Conservation (phyloP, 352 stramenopile species). For the Pythium brachiatum region DNA sequence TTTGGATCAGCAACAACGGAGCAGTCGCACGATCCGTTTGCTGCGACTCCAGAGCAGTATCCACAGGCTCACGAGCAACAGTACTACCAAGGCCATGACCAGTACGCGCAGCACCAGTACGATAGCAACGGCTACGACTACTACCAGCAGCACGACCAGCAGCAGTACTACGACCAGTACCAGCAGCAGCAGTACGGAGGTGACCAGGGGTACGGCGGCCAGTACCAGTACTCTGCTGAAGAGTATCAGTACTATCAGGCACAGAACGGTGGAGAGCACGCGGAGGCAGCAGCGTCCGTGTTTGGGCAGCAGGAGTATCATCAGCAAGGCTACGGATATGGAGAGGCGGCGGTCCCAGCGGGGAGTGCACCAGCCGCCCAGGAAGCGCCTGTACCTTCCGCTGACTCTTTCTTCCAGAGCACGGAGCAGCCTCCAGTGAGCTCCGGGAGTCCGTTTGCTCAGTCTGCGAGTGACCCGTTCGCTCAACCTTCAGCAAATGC, state of each 20-base stretch:
- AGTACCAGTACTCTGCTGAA: slow-evolving; percentile 22
- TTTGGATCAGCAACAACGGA: neutral
- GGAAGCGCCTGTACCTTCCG: neutral
- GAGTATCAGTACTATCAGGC: slow-evolving; percentile 21
- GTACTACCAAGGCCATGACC: slow-evolving; percentile 6
- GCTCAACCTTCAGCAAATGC: neutral
- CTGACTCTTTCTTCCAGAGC: slow-evolving; percentile 30
- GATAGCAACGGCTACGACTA: neutral
- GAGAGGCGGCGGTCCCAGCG: neutral
- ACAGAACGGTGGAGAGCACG: slow-evolving; percentile 1
- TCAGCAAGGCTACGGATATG: neutral
- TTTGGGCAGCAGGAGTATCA: neutral
- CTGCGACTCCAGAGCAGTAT: slow-evolving; percentile 1
- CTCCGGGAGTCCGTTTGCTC: slow-evolving; percentile 2
- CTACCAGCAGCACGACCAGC: slow-evolving; percentile 5
- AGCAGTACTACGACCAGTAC: slow-evolving; percentile 14
- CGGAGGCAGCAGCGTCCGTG: neutral
- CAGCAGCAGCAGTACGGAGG: slow-evolving; percentile 12
- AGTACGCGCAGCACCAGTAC: slow-evolving; percentile 13
- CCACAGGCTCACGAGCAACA: slow-evolving; percentile 1
- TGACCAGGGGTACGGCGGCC: slow-evolving; percentile 1
- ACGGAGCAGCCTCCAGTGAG: neutral
- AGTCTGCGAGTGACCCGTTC: slow-evolving; percentile 5
- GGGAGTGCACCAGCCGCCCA: neutral
- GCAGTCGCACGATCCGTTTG: slow-evolving; percentile 10